phyloP scores from a whole-genome alignment of 2,329 filamentous ascomycete species.

The Colletotrichum spaethianum region DNA sequence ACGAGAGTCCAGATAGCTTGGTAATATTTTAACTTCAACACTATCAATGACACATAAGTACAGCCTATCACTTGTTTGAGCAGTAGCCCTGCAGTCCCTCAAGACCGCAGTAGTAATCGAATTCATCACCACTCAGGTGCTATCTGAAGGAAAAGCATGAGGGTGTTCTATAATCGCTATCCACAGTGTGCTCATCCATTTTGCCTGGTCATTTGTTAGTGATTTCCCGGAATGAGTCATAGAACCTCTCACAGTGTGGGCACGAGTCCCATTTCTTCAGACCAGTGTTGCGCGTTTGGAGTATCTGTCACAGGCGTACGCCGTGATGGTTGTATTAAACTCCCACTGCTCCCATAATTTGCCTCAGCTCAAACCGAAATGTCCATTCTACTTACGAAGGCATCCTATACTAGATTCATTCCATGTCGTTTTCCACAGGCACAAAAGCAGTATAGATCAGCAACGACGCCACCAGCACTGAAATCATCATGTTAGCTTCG shows the following conservation, averaged over 20 bases:
- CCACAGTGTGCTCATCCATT: background rate
- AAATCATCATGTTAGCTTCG: background rate
- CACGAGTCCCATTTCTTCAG: background rate
- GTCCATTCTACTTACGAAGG: background rate
- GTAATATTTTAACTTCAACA: no score
- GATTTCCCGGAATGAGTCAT: background rate
- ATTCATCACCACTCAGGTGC: constrained; percentile 16
- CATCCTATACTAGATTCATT: background rate
- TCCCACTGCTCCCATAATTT: background rate
- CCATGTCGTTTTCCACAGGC: background rate
- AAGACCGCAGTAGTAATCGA: constrained; percentile 14
- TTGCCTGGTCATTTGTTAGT: background rate
- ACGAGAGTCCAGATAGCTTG: no score
- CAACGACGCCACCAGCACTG: background rate
- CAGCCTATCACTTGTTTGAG: background rate
- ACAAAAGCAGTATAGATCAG: background rate
- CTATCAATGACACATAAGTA: no score
- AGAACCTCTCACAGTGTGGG: background rate
- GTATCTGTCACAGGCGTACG: constrained; percentile 3
- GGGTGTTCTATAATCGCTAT: background rate
- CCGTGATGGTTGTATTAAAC: background rate
- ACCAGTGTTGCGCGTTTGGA: background rate
- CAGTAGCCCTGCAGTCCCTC: constrained; percentile 13
- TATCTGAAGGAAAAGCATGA: constrained; percentile 1
- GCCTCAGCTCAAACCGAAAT: no score